Percentiles rank a stretch among this genome's conserved stretches.
These are phyloP conservation scores for Quillaja saponaria DNA, from an alignment of 306 rosid genomes.

Conservation along the genomic window DNA sequence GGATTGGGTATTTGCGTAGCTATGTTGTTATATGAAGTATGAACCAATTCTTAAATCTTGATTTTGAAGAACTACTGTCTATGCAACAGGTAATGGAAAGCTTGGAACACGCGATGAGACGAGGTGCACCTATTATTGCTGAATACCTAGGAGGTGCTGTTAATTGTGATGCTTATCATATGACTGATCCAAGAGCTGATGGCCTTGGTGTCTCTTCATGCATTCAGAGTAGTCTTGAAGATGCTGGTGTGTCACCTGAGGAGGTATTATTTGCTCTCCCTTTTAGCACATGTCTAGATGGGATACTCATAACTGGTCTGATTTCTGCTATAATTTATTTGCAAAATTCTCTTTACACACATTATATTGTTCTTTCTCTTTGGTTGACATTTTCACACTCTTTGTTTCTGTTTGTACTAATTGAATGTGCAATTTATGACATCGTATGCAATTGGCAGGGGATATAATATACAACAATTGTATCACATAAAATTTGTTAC, in stretches of 20 bases:
- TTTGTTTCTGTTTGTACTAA: constrained; percentile 12
- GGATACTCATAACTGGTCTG: background rate
- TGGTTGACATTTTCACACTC: background rate
- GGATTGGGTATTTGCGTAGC: too few species aligned
- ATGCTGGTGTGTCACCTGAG: constrained; percentile 97
- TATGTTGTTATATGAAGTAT: too few species aligned
- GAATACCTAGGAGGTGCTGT: constrained; percentile 98
- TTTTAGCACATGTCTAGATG: background rate
- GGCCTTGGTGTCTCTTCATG: constrained; percentile 98
- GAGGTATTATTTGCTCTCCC: constrained; percentile 55
- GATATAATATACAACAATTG: background rate
- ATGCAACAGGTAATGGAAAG: constrained; percentile 85
- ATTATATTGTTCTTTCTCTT: background rate
- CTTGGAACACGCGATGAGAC: constrained; percentile 92
- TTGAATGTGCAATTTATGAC: background rate
- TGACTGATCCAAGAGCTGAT: constrained; percentile 98
- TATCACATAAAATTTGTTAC: constrained; percentile 3
- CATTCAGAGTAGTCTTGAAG: constrained; percentile 88
- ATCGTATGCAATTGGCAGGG: background rate
- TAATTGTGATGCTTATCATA: constrained; percentile 96
- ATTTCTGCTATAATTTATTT: background rate
- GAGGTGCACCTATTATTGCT: constrained; percentile 92
- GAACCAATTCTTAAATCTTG: too few species aligned
- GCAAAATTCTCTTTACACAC: background rate
- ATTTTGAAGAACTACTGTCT: too few species aligned